These are phyloP conservation scores for Diversispora epigaea DNA, from an alignment of 192 early-diverging fungal species.

Conservation along the genomic window DNA sequence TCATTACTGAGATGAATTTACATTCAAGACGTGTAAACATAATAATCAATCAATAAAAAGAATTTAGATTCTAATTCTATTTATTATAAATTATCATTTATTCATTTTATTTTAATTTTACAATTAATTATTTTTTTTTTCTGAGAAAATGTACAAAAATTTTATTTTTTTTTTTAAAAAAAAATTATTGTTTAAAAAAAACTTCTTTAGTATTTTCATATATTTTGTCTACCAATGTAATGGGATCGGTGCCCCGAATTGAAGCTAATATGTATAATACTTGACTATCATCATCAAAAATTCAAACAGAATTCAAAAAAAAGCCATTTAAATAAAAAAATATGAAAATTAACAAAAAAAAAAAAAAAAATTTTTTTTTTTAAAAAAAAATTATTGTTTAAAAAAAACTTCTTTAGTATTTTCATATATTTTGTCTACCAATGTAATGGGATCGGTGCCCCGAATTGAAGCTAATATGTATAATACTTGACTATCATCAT, in stretches of 20 bases:
- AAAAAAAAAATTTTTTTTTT: too few species aligned
- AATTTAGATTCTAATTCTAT: too few species aligned
- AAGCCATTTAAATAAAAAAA: background rate
- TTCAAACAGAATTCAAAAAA: background rate
- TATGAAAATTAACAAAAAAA: background rate
- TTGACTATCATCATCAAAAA: conserved; percentile 43
- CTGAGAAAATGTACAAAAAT: background rate
- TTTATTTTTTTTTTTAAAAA: background rate
- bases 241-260: conserved; percentile 54
- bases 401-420: conserved; percentile 75
- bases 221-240: conserved; percentile 57
- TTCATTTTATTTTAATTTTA: too few species aligned
- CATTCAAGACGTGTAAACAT: too few species aligned
- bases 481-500: conserved; percentile 59
- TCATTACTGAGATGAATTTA: too few species aligned
- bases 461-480: conserved; percentile 65
- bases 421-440: conserved; percentile 62
- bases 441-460: conserved; percentile 46
- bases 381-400: background rate
- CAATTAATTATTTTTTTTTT: too few species aligned
- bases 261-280: conserved; percentile 69
- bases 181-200: conserved; percentile 50
- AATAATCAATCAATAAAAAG: too few species aligned
- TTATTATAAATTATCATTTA: too few species aligned
- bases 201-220: conserved; percentile 67